A percentile compares a stretch with the other conserved stretches of the same genome.
Evolutionary conservation across 805 yeast genomes (phyloP).

Genomic region (Ogataea salicorniae): DNA sequence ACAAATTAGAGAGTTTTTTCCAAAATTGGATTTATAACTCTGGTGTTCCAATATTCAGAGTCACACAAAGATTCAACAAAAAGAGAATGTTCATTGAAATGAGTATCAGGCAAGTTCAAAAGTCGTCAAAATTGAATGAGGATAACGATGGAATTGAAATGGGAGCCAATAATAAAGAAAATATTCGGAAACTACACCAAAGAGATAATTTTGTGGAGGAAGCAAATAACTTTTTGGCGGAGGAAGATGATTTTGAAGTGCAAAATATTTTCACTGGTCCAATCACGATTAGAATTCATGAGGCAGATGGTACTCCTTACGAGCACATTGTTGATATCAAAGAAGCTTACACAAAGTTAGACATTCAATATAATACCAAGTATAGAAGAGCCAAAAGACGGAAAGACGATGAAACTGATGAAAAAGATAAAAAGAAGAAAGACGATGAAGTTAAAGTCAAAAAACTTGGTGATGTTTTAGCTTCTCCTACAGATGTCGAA

Average conservation of each 20-base stretch:
- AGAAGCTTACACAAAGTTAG: constrained; percentile 79
- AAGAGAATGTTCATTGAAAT: constrained; percentile 91
- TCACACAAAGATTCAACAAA: constrained; percentile 89
- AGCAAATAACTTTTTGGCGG: constrained; percentile 36
- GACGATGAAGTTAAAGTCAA: constrained; percentile 27
- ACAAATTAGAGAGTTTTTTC: constrained; percentile 75
- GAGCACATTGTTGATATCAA: constrained; percentile 93
- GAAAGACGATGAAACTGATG: constrained; percentile 43
- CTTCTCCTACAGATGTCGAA: constrained; percentile 50
- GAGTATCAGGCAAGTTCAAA: constrained; percentile 88
- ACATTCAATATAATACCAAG: constrained; percentile 92
- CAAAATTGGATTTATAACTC: constrained; percentile 89
- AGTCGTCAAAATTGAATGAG: constrained; percentile 34
- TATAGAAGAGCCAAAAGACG: constrained; percentile 75
- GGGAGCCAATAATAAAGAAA: constrained; percentile 7
- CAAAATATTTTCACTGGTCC: constrained; percentile 81
- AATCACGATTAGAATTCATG: constrained; percentile 94
- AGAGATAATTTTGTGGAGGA: constrained; percentile 41
- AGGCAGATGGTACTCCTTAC: constrained; percentile 97
- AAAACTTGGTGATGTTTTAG: constrained; percentile 76
- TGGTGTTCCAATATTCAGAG: constrained; percentile 84
- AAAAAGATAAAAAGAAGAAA: constrained; percentile 22
- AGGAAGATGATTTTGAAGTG: constrained; percentile 37
- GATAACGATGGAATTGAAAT: constrained; percentile 16
- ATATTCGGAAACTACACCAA: constrained; percentile 17